Base-by-base conservation (phyloP, 1,284 basidiomycete species). In the Leccinum fuscescens region DNA sequence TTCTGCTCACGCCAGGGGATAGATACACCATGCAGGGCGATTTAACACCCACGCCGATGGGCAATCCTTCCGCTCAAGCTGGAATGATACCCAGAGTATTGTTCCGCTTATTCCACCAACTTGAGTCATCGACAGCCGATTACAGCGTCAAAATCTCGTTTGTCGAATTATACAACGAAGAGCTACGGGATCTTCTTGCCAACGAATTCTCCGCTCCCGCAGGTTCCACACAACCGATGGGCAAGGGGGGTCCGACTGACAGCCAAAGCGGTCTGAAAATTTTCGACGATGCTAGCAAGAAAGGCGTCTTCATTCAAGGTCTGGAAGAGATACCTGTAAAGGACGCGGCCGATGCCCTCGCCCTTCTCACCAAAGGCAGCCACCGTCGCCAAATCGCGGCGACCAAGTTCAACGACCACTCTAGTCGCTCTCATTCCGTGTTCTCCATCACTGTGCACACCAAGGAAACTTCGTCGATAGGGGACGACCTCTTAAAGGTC, bases 151-250 rank as follows among this genome's bases (percentile, higher is more conserved):
- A 94, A 70, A 87, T 97, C 58, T 96, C 94, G 0, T 98, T 90
- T 73, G 84, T 99, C 58, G 97, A 99, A 73, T 83, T 99, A n/a
- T 99, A 99, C 78, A 99, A 99, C 72, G 97, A 99, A 77, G 96
- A 99, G 73, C 84, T 99, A n/a, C 90, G 96, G 31, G 96, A 98
- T 72, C 83, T 98, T 33, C 86, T 97, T 35, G 85, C 91, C 2
- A 79, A 80, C 64, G 90, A 96, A 22, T 78, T 92, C 65, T 74
- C 86, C 37, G 79, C 87, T 29, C 85, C 90, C 22, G 74, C 76
- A 8, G 85, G 82, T 46, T 80, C 80, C 53, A 79, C 78, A 11
- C 88, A 92, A 64, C 88, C 89, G 0, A 90, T 92, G 89, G 86
- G 86, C 24, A 81, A 86, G 73, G 85, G 80, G 6, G 65, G 66